Base-by-base conservation (phyloP, 129 eudicot species). In the Sambucus nigra region DNA sequence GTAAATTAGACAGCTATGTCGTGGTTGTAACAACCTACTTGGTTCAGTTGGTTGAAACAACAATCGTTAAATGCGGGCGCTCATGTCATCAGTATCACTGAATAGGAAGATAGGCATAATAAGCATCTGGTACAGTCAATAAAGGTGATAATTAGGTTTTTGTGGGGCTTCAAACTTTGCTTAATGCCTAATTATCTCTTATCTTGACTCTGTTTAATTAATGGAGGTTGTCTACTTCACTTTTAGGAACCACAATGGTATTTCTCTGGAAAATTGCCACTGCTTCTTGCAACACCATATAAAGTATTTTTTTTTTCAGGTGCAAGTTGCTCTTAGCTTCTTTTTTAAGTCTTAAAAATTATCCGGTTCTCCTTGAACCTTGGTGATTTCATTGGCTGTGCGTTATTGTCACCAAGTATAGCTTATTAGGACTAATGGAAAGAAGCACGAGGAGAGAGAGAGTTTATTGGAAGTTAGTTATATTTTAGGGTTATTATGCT, bases 151-250 rank as follows among this genome's bases (percentile, higher is more conserved):
- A 49, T 23, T 42, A 23, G 33, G 55, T 9, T 51, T 51, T 13
- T 53, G 17, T 28, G 40, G 58, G 32, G 58, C 18, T 53, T 51
- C n/a, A 55, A 35, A 7, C 46, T 15, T 55, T 31, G 45, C 46
- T 55, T 55, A 31, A 32, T 55, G 45, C 46, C 47, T 32, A 55
- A 55, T 55, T 32, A 55, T 55, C 60, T 32, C 60, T 33, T 33
- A 55, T 33, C 47, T 55, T 32, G 60, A 55, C 18, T 25, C 35
- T 18, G 24, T 8, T 55, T 18, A 55, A 55, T 55, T 55, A 20
- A 55, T 31, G 46, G 60, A 31, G 45, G 46, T 32, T 55, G 45
- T 15, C 57, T 52, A 52, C 40, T 52, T 3, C 58, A 6, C 41
- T 17, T 8, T 4, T 26, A 49, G 15, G 25, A 32, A n/a, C 42